Percentiles rank a stretch among this genome's conserved stretches.
phyloP scores from a whole-genome alignment of 2,329 filamentous ascomycete genomes.

The Eutypella sp. region DNA sequence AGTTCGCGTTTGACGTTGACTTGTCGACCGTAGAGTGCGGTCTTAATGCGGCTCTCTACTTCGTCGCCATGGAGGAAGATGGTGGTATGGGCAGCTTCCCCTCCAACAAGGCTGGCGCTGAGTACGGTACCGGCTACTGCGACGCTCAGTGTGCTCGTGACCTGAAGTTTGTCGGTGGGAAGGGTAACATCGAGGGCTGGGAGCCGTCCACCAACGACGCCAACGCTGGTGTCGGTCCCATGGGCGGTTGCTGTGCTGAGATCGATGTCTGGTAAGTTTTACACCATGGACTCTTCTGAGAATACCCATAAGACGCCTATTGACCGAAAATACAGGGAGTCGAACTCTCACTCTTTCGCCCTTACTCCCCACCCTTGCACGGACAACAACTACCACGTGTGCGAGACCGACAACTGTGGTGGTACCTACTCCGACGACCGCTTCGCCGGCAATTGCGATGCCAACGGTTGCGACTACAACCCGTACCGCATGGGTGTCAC shows the following conservation, averaged over 20 bases:
- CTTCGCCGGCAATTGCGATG: slow-evolving; percentile 57
- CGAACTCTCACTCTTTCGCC: slow-evolving; percentile 56
- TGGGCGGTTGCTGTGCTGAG: slow-evolving; percentile 53
- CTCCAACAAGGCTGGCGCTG: slow-evolving; percentile 40
- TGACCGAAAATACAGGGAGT: slow-evolving; percentile 33
- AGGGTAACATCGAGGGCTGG: slow-evolving; percentile 46
- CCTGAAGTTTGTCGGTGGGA: slow-evolving; percentile 50
- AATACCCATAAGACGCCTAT: neutral
- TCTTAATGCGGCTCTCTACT: slow-evolving; percentile 60
- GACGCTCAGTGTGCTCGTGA: slow-evolving; percentile 44
- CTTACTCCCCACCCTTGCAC: slow-evolving; percentile 59
- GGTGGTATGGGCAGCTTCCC: slow-evolving; percentile 44
- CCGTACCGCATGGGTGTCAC: slow-evolving; percentile 58
- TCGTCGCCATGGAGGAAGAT: slow-evolving; percentile 51
- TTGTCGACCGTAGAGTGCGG: slow-evolving; percentile 56
- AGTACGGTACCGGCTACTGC: slow-evolving; percentile 53
- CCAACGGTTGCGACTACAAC: slow-evolving; percentile 64
- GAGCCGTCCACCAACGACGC: slow-evolving; percentile 42
- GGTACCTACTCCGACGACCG: slow-evolving; percentile 45
- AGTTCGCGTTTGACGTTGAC: slow-evolving; percentile 62
- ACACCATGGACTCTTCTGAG: no score
- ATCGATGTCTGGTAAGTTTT: slow-evolving; percentile 51
- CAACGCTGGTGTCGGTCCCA: slow-evolving; percentile 45
- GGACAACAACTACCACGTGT: slow-evolving; percentile 41
- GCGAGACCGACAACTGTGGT: slow-evolving; percentile 41